A percentile compares a stretch with the other conserved stretches of the same genome.
phyloP scores from a whole-genome alignment of 2,329 filamentous ascomycete genomes.

The Nemania sp. region DNA sequence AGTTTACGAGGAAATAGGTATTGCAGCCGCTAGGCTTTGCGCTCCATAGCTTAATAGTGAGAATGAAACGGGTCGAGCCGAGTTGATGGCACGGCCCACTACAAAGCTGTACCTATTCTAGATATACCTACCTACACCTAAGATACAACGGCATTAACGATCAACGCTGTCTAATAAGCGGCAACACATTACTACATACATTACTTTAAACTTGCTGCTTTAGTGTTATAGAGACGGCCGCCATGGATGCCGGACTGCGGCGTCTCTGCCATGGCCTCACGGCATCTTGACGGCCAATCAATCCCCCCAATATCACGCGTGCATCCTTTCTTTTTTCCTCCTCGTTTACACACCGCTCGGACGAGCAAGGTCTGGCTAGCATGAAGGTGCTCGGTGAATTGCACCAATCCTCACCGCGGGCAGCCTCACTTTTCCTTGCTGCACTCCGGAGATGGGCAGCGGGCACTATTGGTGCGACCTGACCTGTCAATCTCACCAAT shows the following conservation, averaged over 20 bases:
- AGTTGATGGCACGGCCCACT: conserved; percentile 36
- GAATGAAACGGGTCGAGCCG: conserved; percentile 39
- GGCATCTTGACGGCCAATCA: conserved; percentile 31
- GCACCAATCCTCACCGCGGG: conserved; percentile 46
- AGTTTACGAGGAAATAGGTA: conserved; percentile 33
- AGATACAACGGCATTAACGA: conserved; percentile 13
- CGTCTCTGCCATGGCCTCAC: conserved; percentile 17
- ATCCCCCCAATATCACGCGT: not conserved
- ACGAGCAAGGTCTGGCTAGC: conserved; percentile 38
- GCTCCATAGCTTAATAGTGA: conserved; percentile 7
- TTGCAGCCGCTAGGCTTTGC: conserved; percentile 21
- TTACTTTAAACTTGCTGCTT: conserved; percentile 23
- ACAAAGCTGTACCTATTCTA: conserved; percentile 21
- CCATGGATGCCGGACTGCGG: conserved; percentile 26
- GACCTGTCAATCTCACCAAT: conserved; percentile 40
- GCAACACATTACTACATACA: not conserved
- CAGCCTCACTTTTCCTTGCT: conserved; percentile 39
- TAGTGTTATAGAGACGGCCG: conserved; percentile 11
- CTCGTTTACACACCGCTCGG: conserved; percentile 25
- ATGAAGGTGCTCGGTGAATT: conserved; percentile 45
- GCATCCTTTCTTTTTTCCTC: conserved; percentile 22
- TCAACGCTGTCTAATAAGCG: conserved; percentile 7
- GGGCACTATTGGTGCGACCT: conserved; percentile 41
- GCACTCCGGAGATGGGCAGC: conserved; percentile 37
- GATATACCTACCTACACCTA: not conserved